phyloP scores from a whole-genome alignment of 129 eudicot species.

The Flaveria robusta region DNA sequence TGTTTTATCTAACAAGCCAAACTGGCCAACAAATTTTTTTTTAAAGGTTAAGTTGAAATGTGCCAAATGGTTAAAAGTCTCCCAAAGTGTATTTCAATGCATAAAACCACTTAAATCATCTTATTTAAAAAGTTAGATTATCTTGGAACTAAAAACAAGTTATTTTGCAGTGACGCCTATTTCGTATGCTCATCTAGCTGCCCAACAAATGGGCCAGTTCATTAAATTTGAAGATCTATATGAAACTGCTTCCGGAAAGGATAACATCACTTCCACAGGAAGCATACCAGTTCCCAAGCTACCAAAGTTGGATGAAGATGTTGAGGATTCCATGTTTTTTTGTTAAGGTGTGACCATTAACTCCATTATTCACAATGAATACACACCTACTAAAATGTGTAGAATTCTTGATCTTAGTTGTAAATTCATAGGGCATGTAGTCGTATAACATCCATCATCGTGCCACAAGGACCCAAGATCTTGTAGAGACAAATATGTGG shows the following conservation, averaged over 20 bases:
- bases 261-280: constrained; percentile 50
- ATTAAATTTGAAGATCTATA: constrained; percentile 60
- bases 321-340: constrained; percentile 86
- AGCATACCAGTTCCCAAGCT: constrained; percentile 55
- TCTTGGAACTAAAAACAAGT: not conserved
- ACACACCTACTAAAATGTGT: not conserved
- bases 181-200: constrained; percentile 93
- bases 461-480: not conserved
- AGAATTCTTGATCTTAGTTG: constrained; percentile 23
- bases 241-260: constrained; percentile 51
- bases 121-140: not conserved
- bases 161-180: constrained; percentile 76
- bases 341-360: constrained; percentile 49
- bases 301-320: constrained; percentile 67
- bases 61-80: not conserved
- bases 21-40: not conserved
- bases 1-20: not conserved
- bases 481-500: constrained; percentile 17
- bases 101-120: not conserved
- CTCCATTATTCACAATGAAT: not conserved
- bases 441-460: not conserved
- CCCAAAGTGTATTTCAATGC: not conserved
- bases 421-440: constrained; percentile 32
- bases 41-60: not conserved
- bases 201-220: constrained; percentile 82